Percentiles rank a stretch among this genome's conserved stretches.
Conservation (phyloP, 352 stramenopile genomes). For the Aphanomyces cochlioides region DNA sequence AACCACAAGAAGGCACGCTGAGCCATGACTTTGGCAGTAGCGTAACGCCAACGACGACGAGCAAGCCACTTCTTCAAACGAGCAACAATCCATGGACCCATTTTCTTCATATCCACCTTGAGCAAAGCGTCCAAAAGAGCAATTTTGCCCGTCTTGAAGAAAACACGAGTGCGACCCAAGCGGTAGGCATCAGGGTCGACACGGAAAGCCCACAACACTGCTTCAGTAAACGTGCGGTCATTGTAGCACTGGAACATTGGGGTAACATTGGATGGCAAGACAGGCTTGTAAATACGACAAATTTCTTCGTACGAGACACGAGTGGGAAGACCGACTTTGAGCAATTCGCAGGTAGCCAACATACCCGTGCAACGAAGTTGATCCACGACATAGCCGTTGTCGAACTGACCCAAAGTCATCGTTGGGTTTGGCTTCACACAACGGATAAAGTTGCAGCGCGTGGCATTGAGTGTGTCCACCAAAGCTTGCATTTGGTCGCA, state of each 20-base stretch:
- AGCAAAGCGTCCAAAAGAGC: conserved; percentile 80
- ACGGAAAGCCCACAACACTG: conserved; percentile 88
- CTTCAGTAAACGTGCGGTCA: conserved; percentile 81
- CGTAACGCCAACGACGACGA: conserved; percentile 79
- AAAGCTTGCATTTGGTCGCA: conserved; percentile 84
- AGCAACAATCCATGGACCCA: conserved; percentile 81
- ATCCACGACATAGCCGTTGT: conserved; percentile 86
- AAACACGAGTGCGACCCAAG: conserved; percentile 86
- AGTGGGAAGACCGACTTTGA: conserved; percentile 89
- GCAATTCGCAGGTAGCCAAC: conserved; percentile 85
- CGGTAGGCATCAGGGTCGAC: conserved; percentile 82
- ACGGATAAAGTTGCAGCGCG: conserved; percentile 84
- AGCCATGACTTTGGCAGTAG: conserved; percentile 76
- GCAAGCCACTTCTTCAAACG: conserved; percentile 82
- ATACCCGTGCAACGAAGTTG: conserved; percentile 89
- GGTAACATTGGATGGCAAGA: conserved; percentile 64
- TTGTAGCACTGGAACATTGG: conserved; percentile 82
- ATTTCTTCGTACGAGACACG: conserved; percentile 88
- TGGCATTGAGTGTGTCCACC: conserved; percentile 80
- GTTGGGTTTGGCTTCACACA: conserved; percentile 90
- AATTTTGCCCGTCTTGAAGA: conserved; percentile 91
- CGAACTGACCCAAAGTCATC: conserved; percentile 72
- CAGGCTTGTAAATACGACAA: conserved; percentile 81
- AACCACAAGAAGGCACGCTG: conserved; percentile 81
- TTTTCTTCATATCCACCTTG: conserved; percentile 88